Evolutionary conservation across 768 basidiomycete species (phyloP).

Genomic region (Boletus sp.): DNA sequence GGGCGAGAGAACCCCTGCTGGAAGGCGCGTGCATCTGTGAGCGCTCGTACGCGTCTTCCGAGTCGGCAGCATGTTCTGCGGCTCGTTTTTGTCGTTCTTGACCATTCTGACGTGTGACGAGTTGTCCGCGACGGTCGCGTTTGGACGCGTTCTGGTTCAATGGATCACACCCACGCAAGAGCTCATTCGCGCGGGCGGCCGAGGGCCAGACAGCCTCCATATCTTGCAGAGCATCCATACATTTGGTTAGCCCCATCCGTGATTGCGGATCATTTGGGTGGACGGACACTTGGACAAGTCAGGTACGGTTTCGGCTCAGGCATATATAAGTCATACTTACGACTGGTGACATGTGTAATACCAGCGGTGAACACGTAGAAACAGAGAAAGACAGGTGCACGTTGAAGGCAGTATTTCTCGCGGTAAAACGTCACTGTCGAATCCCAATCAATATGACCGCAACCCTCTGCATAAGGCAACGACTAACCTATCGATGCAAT

Average conservation of each 20-base stretch:
- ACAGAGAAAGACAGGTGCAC: constrained; percentile 65
- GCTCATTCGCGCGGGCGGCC: constrained; percentile 69
- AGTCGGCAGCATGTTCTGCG: constrained; percentile 49
- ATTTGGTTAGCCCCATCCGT: constrained; percentile 56
- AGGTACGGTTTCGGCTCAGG: not conserved
- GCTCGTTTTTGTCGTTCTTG: constrained; percentile 54
- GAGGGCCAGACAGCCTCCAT: constrained; percentile 77
- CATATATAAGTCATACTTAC: constrained; percentile 41
- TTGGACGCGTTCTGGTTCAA: constrained; percentile 10
- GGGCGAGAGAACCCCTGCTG: not conserved
- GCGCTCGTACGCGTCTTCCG: constrained; percentile 29
- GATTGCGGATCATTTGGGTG: constrained; percentile 71
- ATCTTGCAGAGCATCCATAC: constrained; percentile 59
- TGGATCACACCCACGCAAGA: constrained; percentile 61
- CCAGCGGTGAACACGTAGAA: constrained; percentile 80
- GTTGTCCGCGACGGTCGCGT: constrained; percentile 2
- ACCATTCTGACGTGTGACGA: constrained; percentile 9
- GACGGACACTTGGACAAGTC: constrained; percentile 46
- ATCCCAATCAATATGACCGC: not conserved
- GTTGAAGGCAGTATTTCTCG: constrained; percentile 58
- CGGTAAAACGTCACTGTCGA: constrained; percentile 53
- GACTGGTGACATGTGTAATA: constrained; percentile 71
- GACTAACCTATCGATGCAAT: constrained; percentile 64
- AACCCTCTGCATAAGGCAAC: not conserved
- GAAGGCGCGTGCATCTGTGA: constrained; percentile 16